Evolutionary conservation across 2,329 filamentous ascomycete genomes (phyloP).

Genomic region (Pseudogymnoascus sp.): DNA sequence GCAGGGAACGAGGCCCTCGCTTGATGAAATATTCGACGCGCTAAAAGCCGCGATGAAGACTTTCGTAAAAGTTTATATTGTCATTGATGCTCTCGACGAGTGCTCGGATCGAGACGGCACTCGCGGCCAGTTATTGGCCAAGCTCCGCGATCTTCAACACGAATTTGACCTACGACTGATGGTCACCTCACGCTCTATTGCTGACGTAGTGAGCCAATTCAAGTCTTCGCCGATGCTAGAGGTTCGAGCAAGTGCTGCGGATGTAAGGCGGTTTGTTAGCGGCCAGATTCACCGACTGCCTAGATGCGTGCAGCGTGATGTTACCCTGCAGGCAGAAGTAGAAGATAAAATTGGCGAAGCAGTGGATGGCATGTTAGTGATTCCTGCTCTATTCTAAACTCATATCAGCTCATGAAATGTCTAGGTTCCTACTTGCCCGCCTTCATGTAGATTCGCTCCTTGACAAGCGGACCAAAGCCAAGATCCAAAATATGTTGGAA

Average conservation of each 20-base stretch:
- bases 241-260: not conserved
- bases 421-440: not conserved
- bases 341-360: not conserved
- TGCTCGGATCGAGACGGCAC: conserved; percentile 4
- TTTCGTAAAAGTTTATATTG: conserved; percentile 15
- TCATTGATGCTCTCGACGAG: conserved; percentile 19
- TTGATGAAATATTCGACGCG: conserved; percentile 13
- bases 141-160: not conserved
- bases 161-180: not conserved
- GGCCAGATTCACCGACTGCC: not conserved
- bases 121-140: not conserved
- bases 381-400: too few relatives aligned
- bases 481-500: not conserved
- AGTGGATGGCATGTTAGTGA: conserved; percentile 6
- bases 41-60: conserved; percentile 13
- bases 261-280: not conserved
- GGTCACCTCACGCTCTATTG: conserved; percentile 26
- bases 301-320: not conserved
- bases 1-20: not conserved
- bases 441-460: not conserved
- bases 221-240: conserved; percentile 15
- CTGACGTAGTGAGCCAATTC: conserved; percentile 51
- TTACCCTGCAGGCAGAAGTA: not conserved
- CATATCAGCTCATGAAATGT: not conserved
- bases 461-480: not conserved